Conservation (phyloP, 768 basidiomycete genomes). For the Pisolithus sp. region DNA sequence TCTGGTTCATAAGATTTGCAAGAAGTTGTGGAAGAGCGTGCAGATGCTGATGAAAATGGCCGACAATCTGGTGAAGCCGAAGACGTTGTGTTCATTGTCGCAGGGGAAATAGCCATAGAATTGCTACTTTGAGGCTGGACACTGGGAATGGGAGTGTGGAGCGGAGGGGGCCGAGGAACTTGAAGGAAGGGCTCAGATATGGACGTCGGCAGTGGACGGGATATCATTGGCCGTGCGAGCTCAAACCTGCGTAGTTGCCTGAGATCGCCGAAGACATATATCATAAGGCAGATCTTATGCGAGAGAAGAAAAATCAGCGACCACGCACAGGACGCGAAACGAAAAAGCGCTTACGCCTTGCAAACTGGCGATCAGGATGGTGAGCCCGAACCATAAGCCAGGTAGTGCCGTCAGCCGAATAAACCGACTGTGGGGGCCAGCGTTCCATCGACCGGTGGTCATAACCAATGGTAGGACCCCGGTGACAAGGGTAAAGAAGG, state of each 20-base stretch:
- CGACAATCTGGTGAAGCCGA: background rate
- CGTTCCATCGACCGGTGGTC: slow-evolving; percentile 31
- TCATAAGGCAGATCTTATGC: slow-evolving; percentile 53
- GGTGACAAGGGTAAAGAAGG: slow-evolving; percentile 41
- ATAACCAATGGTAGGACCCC: slow-evolving; percentile 50
- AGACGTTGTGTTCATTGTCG: slow-evolving; percentile 10
- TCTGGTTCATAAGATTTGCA: slow-evolving; percentile 17
- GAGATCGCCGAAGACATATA: slow-evolving; percentile 76
- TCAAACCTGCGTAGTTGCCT: slow-evolving; percentile 75
- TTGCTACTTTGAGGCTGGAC: slow-evolving; percentile 2
- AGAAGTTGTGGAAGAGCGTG: slow-evolving; percentile 1
- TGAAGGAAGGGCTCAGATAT: slow-evolving; percentile 11
- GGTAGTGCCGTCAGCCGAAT: slow-evolving; percentile 55
- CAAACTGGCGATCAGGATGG: slow-evolving; percentile 53
- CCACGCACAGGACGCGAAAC: background rate
- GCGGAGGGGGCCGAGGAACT: background rate
- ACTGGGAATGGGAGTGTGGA: background rate
- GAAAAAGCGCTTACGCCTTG: slow-evolving; percentile 45
- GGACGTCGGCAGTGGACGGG: slow-evolving; percentile 30
- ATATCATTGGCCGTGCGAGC: slow-evolving; percentile 62
- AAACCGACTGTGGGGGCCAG: slow-evolving; percentile 38
- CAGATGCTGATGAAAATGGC: slow-evolving; percentile 7
- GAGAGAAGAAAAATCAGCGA: background rate
- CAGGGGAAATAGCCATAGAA: slow-evolving; percentile 1
- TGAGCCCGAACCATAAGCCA: slow-evolving; percentile 65